Base-by-base conservation (phyloP, 2,329 filamentous ascomycete genomes). In the Aureobasidium sp. region DNA sequence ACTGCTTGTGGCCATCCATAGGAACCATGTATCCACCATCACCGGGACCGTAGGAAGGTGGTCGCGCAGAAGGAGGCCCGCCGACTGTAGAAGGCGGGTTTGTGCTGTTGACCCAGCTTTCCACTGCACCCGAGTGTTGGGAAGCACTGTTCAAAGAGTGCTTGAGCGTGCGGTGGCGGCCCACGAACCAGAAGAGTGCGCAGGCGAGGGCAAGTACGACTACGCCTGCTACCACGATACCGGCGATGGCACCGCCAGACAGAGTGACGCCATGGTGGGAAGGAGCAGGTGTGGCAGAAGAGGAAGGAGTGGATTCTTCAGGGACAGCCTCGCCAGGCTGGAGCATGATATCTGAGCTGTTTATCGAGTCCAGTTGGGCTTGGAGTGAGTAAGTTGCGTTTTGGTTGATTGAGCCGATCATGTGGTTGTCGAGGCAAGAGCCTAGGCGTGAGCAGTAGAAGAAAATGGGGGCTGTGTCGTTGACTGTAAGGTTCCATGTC, bases 351-450 rank as follows among this genome's bases (percentile, higher is more conserved):
- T 66, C 53, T 5, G 69, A 66, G 42, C 69, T 29, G 17, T 36
- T 34, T 8, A 62, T 55, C 12, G 67, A 63, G 31, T 58, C 31
- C 53, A 66, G 61, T 53, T 75, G 73, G 11, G 63, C 68, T 9
- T 59, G 64, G 8, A 75, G 63, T 3, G 66, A 63, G 7, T 63
- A 64, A 1, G 66, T 71, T 2, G 62, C 63, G 61, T 76, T 76
- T 7, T 86, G 82, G 69, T 92, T 93, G 67, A 93, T 87, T 1
- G 84, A 87, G 3, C 88, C 89, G 17, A 93, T 81, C 89, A 93
- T 93, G 25, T 83, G 80, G 47, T 87, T 81, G 2, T 75, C 72
- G 3, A 79, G 78, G 68, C 89, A 93, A 1, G 87, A 89, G 0
- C 78, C 81, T 0, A 84, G 80, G 0, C 87, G 87, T 0, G 85